A percentile compares a stretch with the other conserved stretches of the same genome.
These are phyloP conservation scores for Coemansia sp. DNA, from an alignment of 192 early-diverging fungal species.

Conservation along the genomic window DNA sequence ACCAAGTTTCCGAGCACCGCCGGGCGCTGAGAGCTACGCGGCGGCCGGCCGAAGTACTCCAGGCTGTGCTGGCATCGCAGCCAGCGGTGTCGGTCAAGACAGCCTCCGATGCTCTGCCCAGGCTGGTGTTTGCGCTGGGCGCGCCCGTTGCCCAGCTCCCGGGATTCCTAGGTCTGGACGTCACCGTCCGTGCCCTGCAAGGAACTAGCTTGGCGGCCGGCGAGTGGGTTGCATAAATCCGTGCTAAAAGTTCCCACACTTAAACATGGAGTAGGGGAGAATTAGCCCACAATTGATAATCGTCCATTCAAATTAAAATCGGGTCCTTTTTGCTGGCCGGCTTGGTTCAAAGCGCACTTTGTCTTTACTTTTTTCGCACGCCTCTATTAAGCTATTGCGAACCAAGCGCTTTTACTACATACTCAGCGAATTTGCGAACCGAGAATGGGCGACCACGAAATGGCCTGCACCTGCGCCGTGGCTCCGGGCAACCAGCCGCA, in stretches of 20 bases:
- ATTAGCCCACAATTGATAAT: background rate
- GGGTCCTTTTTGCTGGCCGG: too few relatives aligned
- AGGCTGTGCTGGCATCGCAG: conserved; percentile 15
- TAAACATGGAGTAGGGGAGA: background rate
- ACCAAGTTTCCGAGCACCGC: conserved; percentile 15
- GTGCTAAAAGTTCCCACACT: background rate
- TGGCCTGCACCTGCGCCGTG: conserved; percentile 44
- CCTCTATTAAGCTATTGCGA: background rate
- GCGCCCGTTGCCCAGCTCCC: conserved; percentile 1
- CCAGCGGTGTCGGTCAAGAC: conserved; percentile 21
- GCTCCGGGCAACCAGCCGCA: conserved; percentile 41
- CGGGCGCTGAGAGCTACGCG: background rate
- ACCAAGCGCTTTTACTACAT: background rate
- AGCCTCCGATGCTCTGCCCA: background rate
- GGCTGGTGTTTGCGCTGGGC: conserved; percentile 25
- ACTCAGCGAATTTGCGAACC: background rate
- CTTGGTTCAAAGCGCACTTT: too few relatives aligned
- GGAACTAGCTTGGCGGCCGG: background rate
- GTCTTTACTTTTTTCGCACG: background rate
- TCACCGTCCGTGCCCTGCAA: conserved; percentile 13
- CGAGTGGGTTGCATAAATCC: conserved; percentile 1
- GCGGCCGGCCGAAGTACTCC: background rate
- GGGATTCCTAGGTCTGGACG: background rate
- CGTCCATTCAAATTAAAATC: too few relatives aligned
- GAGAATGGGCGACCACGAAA: conserved; percentile 41